phyloP scores from a whole-genome alignment of 495 filamentous ascomycete species.

The Lasiosphaeris hirsuta region DNA sequence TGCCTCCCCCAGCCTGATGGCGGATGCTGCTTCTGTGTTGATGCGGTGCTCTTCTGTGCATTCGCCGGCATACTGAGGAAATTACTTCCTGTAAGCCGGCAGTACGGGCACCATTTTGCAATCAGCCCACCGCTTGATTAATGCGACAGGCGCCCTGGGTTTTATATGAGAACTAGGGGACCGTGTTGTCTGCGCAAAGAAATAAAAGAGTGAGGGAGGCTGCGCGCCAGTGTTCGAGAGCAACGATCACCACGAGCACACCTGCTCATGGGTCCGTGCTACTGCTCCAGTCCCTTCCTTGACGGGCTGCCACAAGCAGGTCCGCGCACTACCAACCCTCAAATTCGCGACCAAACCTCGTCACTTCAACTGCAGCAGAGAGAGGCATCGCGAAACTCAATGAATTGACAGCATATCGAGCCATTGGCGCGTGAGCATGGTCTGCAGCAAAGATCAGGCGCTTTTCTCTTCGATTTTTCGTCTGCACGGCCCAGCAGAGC shows the following conservation, averaged over 20 bases:
- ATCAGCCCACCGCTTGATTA: slow-evolving; percentile 7
- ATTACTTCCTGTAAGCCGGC: background rate
- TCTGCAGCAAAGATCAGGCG: slow-evolving; percentile 2
- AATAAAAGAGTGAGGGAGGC: no score
- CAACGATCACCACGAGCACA: no score
- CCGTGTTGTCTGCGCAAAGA: no score
- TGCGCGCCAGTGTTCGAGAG: no score
- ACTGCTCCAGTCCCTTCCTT: background rate
- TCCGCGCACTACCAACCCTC: background rate
- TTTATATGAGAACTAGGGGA: slow-evolving; percentile 1
- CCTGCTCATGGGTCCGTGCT: slow-evolving; percentile 4
- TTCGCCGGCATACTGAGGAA: no score
- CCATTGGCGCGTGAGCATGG: slow-evolving; percentile 28
- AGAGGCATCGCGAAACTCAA: slow-evolving; percentile 10
- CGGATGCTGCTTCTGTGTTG: no score
- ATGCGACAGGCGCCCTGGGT: slow-evolving; percentile 2
- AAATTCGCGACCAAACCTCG: background rate
- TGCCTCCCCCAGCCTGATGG: no score
- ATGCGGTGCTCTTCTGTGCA: no score
- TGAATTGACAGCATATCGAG: slow-evolving; percentile 17
- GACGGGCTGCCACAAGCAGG: background rate
- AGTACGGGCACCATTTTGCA: background rate
- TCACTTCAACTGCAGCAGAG: background rate
- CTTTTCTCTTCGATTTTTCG: slow-evolving; percentile 7
- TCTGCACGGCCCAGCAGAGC: slow-evolving; percentile 11